Conservation (phyloP, 2,329 filamentous ascomycete species). For the Aspergillus thermomutatus region DNA sequence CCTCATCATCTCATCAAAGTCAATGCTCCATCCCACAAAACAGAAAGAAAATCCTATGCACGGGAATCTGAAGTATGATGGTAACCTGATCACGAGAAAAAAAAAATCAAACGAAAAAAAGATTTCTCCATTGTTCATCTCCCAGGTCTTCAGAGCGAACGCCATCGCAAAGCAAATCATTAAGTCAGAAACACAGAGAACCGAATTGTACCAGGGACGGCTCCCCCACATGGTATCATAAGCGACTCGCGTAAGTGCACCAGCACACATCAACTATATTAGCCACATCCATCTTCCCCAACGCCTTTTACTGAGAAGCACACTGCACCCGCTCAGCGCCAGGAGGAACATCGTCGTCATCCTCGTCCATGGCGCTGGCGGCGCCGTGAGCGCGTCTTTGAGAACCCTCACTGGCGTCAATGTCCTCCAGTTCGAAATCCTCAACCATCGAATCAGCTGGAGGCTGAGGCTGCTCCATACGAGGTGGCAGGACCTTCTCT, state of each 20-base stretch:
- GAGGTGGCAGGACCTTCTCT: slow-evolving; percentile 78
- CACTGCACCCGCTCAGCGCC: slow-evolving; percentile 52
- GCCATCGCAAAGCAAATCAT: slow-evolving; percentile 34
- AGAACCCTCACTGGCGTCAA: slow-evolving; percentile 65
- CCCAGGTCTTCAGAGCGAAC: slow-evolving; percentile 32
- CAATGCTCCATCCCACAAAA: slow-evolving; percentile 12
- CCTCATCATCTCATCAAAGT: slow-evolving; percentile 11
- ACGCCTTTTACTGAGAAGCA: slow-evolving; percentile 47
- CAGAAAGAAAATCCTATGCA: slow-evolving; percentile 19
- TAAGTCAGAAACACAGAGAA: slow-evolving; percentile 22
- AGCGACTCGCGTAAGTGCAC: slow-evolving; percentile 31
- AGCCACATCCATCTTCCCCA: slow-evolving; percentile 8
- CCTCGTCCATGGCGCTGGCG: slow-evolving; percentile 63
- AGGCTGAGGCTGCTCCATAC: slow-evolving; percentile 61
- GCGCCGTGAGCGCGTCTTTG: slow-evolving; percentile 67
- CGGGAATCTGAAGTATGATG: slow-evolving; percentile 17
- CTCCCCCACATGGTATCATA: slow-evolving; percentile 35
- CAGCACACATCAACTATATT: slow-evolving; percentile 20
- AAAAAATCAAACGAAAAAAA: slow-evolving; percentile 7
- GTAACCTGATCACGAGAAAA: no score
- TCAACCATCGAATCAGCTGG: slow-evolving; percentile 88
- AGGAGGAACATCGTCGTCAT: slow-evolving; percentile 57
- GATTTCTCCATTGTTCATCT: slow-evolving; percentile 25
- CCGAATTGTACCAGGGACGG: slow-evolving; percentile 19
- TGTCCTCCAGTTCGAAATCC: slow-evolving; percentile 78